Evolutionary conservation across 345 rosid species (phyloP).

Genomic region (Citrus inodora): DNA sequence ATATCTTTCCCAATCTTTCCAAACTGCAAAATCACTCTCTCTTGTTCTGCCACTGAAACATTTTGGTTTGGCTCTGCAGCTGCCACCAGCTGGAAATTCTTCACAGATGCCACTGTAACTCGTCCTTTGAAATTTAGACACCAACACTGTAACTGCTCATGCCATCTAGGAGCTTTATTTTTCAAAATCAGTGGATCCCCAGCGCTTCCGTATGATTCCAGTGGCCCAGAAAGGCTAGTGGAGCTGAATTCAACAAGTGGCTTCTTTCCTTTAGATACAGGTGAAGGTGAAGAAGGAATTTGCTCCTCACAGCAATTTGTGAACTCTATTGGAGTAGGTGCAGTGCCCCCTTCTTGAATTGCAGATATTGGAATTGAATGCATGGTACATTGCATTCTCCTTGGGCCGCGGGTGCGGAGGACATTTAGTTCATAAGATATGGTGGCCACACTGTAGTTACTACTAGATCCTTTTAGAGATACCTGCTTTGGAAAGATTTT

Average conservation of each 20-base stretch:
- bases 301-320: slow-evolving; percentile 19
- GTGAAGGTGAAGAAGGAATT: slow-evolving; percentile 5
- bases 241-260: slow-evolving; percentile 35
- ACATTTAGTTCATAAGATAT: slow-evolving; percentile 77
- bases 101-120: slow-evolving; percentile 88
- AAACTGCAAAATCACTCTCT: slow-evolving; percentile 77
- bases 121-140: slow-evolving; percentile 91
- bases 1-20: slow-evolving; percentile 95
- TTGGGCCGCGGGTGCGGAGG: slow-evolving; percentile 85
- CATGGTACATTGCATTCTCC: slow-evolving; percentile 83
- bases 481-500: slow-evolving; percentile 42
- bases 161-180: slow-evolving; percentile 97
- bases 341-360: slow-evolving; percentile 60
- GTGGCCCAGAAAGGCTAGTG: slow-evolving; percentile 25
- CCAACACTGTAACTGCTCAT: slow-evolving; percentile 94
- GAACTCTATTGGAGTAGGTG: slow-evolving; percentile 53
- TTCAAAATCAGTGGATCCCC: slow-evolving; percentile 57
- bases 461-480: slow-evolving; percentile 37
- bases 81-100: slow-evolving; percentile 90
- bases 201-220: slow-evolving; percentile 5
- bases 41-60: slow-evolving; percentile 60
- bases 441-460: slow-evolving; percentile 44
- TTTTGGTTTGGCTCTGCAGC: slow-evolving; percentile 47
- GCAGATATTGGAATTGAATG: slow-evolving; percentile 59
- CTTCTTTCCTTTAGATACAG: slow-evolving; percentile 37